Base-by-base conservation (phyloP, 164 flowering plant species). In the Echeveria elegans region DNA sequence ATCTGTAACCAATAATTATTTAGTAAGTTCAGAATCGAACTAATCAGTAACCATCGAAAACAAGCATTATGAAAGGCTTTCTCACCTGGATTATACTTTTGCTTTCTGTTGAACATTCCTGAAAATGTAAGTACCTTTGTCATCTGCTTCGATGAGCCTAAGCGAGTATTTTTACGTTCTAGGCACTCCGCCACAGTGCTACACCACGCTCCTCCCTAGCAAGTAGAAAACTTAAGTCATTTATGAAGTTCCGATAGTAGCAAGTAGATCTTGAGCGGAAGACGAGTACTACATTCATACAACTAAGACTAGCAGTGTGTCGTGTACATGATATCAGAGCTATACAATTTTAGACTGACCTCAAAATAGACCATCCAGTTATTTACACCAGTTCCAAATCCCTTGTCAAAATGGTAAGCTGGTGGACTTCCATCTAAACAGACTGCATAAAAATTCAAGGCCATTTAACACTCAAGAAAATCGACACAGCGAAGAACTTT, bases 181-280 rank as follows among this genome's bases (percentile, higher is more conserved):
- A 86, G 81, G 72, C 99, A 94, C 74, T 70, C 76, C 6, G 88
- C 79, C 19, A 77, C 83, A 72, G 88, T 86, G 74, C 89, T 85
- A 82, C 99, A 94, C 97, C 99, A 94, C 48, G 87, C 99, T 72
- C 99, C 97, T 68, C 99, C 99, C 99, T 94, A 21, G 52, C 18
- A 15, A 37, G 68, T 24, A 56, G 8, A 21, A 0, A 21, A 59
- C 53, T 53, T 41, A 26, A 12, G 34, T 19, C 18, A 38, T 9
- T n/a, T 31, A 21, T 23, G 11, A 60, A 30, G 30, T 29, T 34
- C 19, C 15, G 11, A 24, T 18, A 19, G 11, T 18, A 19, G 11
- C 21, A 19, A 14, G 12, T 7, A 24, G 15, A 21, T 58, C 28
- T 24, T 58, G 16, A 23, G 31, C 12, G 5, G 21, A 34, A 34